Percentiles rank a stretch among this genome's conserved stretches.
phyloP scores from a whole-genome alignment of 2,329 filamentous ascomycete genomes.

The Talaromyces sp. region DNA sequence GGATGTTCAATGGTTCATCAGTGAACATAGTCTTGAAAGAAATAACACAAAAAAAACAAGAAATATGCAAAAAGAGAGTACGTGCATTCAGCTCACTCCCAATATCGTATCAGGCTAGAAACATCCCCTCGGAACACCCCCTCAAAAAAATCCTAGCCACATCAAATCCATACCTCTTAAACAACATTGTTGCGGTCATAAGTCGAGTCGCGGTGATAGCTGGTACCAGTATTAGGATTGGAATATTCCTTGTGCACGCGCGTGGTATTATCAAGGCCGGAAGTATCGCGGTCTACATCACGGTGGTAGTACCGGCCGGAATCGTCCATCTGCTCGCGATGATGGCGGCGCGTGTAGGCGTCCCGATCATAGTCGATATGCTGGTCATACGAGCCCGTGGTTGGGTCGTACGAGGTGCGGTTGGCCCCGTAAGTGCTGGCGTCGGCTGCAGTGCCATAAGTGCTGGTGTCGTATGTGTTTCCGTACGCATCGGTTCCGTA shows the following conservation, averaged over 20 bases:
- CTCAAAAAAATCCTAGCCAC: not conserved
- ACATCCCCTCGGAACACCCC: too few relatives aligned
- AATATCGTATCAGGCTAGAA: not conserved
- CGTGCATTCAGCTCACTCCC: not conserved
- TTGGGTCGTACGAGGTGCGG: constrained; percentile 14
- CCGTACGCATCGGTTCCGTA: constrained; percentile 3
- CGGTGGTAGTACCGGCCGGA: constrained; percentile 27
- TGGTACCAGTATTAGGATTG: constrained; percentile 28
- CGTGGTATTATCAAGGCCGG: constrained; percentile 18
- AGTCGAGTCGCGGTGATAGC: constrained; percentile 23
- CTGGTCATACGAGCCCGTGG: constrained; percentile 24
- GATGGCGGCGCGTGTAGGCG: constrained; percentile 21
- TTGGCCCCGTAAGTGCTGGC: constrained; percentile 8
- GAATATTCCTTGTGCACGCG: constrained; percentile 27
- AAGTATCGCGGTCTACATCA: constrained; percentile 24
- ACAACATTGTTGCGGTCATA: constrained; percentile 19
- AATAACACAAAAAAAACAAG: not conserved
- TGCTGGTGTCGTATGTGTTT: not conserved
- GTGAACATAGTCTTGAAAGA: not conserved
- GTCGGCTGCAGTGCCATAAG: not conserved
- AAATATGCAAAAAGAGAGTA: not conserved
- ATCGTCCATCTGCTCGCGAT: constrained; percentile 24
- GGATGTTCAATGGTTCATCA: not conserved
- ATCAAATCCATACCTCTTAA: constrained; percentile 1
- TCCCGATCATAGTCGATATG: constrained; percentile 27